A percentile compares a stretch with the other conserved stretches of the same genome.
Evolutionary conservation across 139 green algal genomes (phyloP).

Genomic region (Chlorokybus atmophyticus): DNA sequence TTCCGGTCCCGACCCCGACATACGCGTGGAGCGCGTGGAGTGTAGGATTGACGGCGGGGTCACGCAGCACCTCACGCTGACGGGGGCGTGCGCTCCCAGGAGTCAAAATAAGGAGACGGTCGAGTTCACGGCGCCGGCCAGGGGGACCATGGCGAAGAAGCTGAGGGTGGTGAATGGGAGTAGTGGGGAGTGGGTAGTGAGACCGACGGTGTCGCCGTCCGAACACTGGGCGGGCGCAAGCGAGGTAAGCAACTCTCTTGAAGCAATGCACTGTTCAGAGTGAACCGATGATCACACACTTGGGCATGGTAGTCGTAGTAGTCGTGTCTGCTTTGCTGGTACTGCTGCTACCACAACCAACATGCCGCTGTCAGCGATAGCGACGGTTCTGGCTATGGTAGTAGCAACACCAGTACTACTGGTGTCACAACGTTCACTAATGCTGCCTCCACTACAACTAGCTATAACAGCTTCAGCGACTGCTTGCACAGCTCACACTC

Average conservation of each 20-base stretch:
- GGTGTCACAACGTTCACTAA: too few relatives aligned
- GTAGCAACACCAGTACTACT: too few relatives aligned
- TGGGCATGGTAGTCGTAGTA: too few relatives aligned
- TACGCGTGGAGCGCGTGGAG: constrained; percentile 41
- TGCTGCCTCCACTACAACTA: too few relatives aligned
- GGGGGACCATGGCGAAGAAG: constrained; percentile 9
- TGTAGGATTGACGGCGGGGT: constrained; percentile 31
- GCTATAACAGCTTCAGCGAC: too few relatives aligned
- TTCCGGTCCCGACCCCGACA: constrained; percentile 34
- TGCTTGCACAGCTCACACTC: too few relatives aligned
- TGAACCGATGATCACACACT: too few relatives aligned
- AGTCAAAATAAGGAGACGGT: constrained; percentile 7
- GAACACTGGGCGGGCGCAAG: constrained; percentile 54
- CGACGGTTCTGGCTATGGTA: too few relatives aligned
- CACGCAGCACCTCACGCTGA: constrained; percentile 46
- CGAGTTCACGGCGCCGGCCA: not conserved
- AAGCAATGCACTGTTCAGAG: too few relatives aligned
- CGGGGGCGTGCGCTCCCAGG: constrained; percentile 40
- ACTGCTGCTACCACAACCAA: too few relatives aligned
- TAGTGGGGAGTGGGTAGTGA: constrained; percentile 41
- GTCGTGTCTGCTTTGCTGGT: too few relatives aligned
- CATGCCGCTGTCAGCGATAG: too few relatives aligned
- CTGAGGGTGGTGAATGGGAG: constrained; percentile 47
- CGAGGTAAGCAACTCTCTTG: constrained; percentile 34
- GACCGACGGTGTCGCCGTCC: constrained; percentile 47